Conservation (phyloP, 2,329 filamentous ascomycete species). For the Metarhizium robertsii region DNA sequence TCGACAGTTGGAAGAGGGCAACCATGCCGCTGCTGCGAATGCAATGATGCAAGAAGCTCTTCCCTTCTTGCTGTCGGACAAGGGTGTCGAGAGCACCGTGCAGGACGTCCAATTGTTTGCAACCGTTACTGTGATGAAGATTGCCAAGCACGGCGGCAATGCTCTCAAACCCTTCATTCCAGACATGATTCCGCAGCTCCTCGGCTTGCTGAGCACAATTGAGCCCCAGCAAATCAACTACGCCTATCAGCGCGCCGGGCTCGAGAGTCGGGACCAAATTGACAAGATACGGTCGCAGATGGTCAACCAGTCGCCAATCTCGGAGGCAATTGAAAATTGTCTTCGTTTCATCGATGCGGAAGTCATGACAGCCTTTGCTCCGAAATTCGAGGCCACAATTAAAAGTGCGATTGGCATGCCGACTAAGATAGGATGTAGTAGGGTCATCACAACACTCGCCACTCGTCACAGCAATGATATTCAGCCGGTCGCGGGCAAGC, state of each 20-base stretch:
- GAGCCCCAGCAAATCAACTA: conserved; percentile 90
- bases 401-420: conserved; percentile 84
- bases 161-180: conserved; percentile 73
- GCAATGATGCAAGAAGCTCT: conserved; percentile 80
- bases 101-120: conserved; percentile 82
- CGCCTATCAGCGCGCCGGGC: conserved; percentile 80
- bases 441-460: conserved; percentile 75
- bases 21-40: conserved; percentile 57
- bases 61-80: conserved; percentile 81
- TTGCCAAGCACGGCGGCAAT: conserved; percentile 81
- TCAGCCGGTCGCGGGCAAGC: conserved; percentile 62
- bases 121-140: conserved; percentile 72
- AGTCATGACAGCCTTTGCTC: conserved; percentile 67
- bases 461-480: conserved; percentile 71
- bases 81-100: conserved; percentile 80
- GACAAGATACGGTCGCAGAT: conserved; percentile 77
- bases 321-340: conserved; percentile 83
- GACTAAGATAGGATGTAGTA: conserved; percentile 84
- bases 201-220: conserved; percentile 75
- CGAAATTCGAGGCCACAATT: conserved; percentile 66
- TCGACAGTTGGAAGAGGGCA: conserved; percentile 73
- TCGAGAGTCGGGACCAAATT: conserved; percentile 79
- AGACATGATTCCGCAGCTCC: conserved; percentile 68
- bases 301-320: conserved; percentile 80
- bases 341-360: conserved; percentile 72